A percentile compares a stretch with the other conserved stretches of the same genome.
These are phyloP conservation scores for Sphaerulina musiva DNA, from an alignment of 2,329 filamentous ascomycete genomes.

Conservation along the genomic window DNA sequence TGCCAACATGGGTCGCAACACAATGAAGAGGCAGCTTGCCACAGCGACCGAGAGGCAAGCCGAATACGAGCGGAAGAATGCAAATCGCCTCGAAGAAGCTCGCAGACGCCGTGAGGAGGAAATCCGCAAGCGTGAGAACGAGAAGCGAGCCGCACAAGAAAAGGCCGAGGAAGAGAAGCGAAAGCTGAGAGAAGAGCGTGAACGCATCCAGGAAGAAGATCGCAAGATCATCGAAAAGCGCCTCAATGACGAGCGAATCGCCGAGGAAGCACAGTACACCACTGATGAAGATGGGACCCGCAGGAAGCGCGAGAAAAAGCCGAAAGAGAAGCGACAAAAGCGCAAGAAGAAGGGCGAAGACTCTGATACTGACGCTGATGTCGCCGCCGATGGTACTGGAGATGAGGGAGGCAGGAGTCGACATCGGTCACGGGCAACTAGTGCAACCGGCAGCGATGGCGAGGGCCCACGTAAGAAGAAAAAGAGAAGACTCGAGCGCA, in stretches of 20 bases:
- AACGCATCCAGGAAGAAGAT: constrained; percentile 69
- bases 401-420: constrained; percentile 39
- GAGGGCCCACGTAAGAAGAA: constrained; percentile 58
- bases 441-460: constrained; percentile 35
- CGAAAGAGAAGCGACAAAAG: constrained; percentile 36
- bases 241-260: constrained; percentile 60
- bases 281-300: constrained; percentile 79
- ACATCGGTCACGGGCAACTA: constrained; percentile 27
- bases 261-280: constrained; percentile 66
- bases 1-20: constrained; percentile 95
- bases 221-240: constrained; percentile 64
- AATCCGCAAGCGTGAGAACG: constrained; percentile 68
- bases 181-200: constrained; percentile 79
- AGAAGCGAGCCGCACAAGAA: constrained; percentile 60
- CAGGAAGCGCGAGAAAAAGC: constrained; percentile 69
- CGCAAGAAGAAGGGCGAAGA: constrained; percentile 57
- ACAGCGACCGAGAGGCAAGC: constrained; percentile 75
- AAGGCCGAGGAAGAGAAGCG: constrained; percentile 67
- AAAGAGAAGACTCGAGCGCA: constrained; percentile 54
- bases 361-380: constrained; percentile 42
- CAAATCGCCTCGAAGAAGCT: constrained; percentile 76
- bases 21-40: constrained; percentile 85
- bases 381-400: constrained; percentile 40
- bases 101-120: constrained; percentile 75
- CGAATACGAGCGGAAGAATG: constrained; percentile 90